These are phyloP conservation scores for Trichothecium sympodiale DNA, from an alignment of 2,329 filamentous ascomycete species.

Conservation along the genomic window DNA sequence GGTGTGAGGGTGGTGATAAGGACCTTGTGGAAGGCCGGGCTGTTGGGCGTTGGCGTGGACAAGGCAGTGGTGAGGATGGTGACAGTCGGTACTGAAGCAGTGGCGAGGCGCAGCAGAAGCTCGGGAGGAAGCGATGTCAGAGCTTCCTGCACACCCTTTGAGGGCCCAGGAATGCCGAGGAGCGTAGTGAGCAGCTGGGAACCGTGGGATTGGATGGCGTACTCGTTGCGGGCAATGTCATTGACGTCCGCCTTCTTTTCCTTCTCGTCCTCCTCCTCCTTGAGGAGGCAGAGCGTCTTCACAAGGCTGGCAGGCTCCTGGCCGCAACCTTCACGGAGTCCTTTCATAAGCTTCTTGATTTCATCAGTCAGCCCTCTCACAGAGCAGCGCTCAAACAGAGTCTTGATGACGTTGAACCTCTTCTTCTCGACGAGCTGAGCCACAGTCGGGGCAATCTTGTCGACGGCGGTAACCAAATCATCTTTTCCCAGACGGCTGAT, in stretches of 20 bases:
- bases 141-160: slow-evolving; percentile 63
- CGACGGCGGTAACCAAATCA: slow-evolving; percentile 64
- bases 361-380: slow-evolving; percentile 51
- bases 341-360: slow-evolving; percentile 34
- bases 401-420: slow-evolving; percentile 68
- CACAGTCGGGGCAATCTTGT: slow-evolving; percentile 62
- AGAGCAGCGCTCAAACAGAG: slow-evolving; percentile 71
- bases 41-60: slow-evolving; percentile 32
- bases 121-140: slow-evolving; percentile 47
- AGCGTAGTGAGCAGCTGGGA: slow-evolving; percentile 74
- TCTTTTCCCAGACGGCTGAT: slow-evolving; percentile 79
- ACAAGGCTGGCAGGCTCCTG: slow-evolving; percentile 34
- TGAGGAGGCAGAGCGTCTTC: slow-evolving; percentile 37
- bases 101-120: slow-evolving; percentile 54
- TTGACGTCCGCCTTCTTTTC: slow-evolving; percentile 24
- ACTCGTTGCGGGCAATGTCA: slow-evolving; percentile 43
- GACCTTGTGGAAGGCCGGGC: slow-evolving; percentile 44
- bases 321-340: slow-evolving; percentile 36
- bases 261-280: slow-evolving; percentile 19
- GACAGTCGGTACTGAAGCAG: slow-evolving; percentile 35
- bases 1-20: slow-evolving; percentile 37
- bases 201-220: slow-evolving; percentile 53
- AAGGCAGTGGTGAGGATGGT: slow-evolving; percentile 40
- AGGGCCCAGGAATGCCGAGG: slow-evolving; percentile 62
- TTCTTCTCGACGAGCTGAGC: slow-evolving; percentile 62